Percentiles rank a stretch among this genome's conserved stretches.
phyloP scores from a whole-genome alignment of 495 filamentous ascomycete species.

The Hypomontagnella submonticulosa region DNA sequence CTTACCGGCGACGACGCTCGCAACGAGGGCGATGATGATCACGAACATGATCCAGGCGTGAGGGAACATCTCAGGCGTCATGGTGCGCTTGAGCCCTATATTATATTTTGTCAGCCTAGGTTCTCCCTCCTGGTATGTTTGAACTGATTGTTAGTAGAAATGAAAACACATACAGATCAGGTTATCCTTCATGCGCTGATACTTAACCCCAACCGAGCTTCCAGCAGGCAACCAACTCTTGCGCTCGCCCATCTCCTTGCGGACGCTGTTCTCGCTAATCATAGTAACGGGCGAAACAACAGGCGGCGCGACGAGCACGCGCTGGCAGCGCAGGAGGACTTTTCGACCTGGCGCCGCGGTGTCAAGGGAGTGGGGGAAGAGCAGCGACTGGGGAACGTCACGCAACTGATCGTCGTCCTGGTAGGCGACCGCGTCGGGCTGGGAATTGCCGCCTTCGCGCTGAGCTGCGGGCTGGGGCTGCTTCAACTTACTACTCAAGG shows the following conservation, averaged over 20 bases:
- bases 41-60: slow-evolving; percentile 25
- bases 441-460: background rate
- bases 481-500: too few species aligned
- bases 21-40: slow-evolving; percentile 15
- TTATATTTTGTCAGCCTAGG: background rate
- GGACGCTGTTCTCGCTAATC: background rate
- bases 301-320: slow-evolving; percentile 16
- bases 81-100: slow-evolving; percentile 27
- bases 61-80: slow-evolving; percentile 10
- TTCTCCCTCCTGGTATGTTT: background rate
- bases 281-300: background rate
- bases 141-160: too few species aligned
- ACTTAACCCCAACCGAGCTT: background rate
- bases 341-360: slow-evolving; percentile 11
- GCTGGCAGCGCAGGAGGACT: slow-evolving; percentile 31
- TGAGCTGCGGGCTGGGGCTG: too few species aligned
- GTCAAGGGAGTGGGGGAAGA: slow-evolving; percentile 25
- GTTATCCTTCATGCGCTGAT: slow-evolving; percentile 1
- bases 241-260: background rate
- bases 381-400: slow-evolving; percentile 26
- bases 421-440: background rate
- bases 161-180: slow-evolving; percentile 21
- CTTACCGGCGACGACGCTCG: slow-evolving; percentile 18
- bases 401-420: slow-evolving; percentile 8
- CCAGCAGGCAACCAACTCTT: too few species aligned